Percentiles rank a stretch among this genome's conserved stretches.
phyloP scores from a whole-genome alignment of 768 basidiomycete genomes.

The Roridomyces roridus region DNA sequence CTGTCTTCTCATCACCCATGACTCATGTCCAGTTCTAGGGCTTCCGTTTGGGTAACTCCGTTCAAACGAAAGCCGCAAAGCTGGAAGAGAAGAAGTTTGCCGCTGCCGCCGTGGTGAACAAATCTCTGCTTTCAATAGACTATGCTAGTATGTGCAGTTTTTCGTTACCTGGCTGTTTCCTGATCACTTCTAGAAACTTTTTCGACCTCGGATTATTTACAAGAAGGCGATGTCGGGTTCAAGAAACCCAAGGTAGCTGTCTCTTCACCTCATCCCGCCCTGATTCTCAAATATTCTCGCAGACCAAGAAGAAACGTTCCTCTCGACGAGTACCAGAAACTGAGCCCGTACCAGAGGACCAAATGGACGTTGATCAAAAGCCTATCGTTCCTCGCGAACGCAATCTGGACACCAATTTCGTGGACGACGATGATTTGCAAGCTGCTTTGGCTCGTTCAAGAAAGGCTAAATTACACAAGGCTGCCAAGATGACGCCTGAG shows the following conservation, averaged over 20 bases:
- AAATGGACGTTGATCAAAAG: constrained; percentile 84
- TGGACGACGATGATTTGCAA: constrained; percentile 98
- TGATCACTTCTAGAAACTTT: constrained; percentile 70
- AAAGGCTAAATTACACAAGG: constrained; percentile 78
- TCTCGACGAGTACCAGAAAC: constrained; percentile 68
- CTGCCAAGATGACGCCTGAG: constrained; percentile 80
- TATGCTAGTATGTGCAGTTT: constrained; percentile 75
- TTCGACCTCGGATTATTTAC: constrained; percentile 84
- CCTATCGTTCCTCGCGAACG: constrained; percentile 70
- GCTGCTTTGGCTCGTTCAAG: constrained; percentile 88
- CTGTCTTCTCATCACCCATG: background rate
- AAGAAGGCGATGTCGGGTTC: constrained; percentile 92
- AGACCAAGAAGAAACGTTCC: constrained; percentile 94
- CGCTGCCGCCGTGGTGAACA: constrained; percentile 71
- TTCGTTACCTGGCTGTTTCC: constrained; percentile 1
- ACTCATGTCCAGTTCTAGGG: constrained; percentile 54
- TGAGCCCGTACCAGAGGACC: constrained; percentile 53
- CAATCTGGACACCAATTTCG: constrained; percentile 86
- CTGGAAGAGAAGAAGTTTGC: constrained; percentile 57
- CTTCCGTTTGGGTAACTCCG: constrained; percentile 82
- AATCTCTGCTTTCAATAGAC: constrained; percentile 82
- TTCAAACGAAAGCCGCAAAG: constrained; percentile 43
- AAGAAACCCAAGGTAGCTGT: constrained; percentile 90
- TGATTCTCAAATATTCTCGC: constrained; percentile 10
- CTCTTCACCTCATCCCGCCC: background rate